Percentiles rank a stretch among this genome's conserved stretches.
Conservation (phyloP, 2,329 filamentous ascomycete genomes). For the Endocalyx cinctus region DNA sequence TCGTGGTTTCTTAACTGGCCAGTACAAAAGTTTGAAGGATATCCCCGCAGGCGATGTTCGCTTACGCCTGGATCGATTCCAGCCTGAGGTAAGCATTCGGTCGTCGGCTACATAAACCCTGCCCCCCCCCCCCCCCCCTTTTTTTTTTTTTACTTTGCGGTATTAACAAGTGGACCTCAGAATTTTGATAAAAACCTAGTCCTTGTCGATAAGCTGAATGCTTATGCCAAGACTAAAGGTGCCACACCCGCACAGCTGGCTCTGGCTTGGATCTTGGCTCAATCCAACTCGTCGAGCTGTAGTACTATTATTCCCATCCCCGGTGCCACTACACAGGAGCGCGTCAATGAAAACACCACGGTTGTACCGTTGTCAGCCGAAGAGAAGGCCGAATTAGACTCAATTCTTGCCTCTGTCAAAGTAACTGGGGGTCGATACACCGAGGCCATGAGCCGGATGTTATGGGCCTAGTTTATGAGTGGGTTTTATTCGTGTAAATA, state of each 20-base stretch:
- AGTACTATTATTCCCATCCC: constrained; percentile 4
- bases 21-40: constrained; percentile 40
- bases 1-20: constrained; percentile 49
- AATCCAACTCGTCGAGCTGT: constrained; percentile 1
- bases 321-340: background rate
- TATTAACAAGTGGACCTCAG: too few species aligned
- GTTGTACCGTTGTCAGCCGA: background rate
- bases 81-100: constrained; percentile 34
- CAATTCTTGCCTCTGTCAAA: constrained; percentile 1
- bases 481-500: too few species aligned
- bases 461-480: background rate
- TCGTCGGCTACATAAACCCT: constrained; percentile 15
- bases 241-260: constrained; percentile 2
- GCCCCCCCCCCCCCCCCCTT: background rate
- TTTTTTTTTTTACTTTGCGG: too few species aligned
- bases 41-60: constrained; percentile 43
- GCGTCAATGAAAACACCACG: constrained; percentile 1
- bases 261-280: constrained; percentile 2
- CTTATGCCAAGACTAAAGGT: constrained; percentile 1
- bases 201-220: background rate
- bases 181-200: constrained; percentile 3
- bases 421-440: background rate
- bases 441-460: background rate
- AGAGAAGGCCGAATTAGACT: constrained; percentile 1
- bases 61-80: constrained; percentile 40